Conservation (phyloP, 371 early-diverging fungal genomes). For the Mucor mucedo region DNA sequence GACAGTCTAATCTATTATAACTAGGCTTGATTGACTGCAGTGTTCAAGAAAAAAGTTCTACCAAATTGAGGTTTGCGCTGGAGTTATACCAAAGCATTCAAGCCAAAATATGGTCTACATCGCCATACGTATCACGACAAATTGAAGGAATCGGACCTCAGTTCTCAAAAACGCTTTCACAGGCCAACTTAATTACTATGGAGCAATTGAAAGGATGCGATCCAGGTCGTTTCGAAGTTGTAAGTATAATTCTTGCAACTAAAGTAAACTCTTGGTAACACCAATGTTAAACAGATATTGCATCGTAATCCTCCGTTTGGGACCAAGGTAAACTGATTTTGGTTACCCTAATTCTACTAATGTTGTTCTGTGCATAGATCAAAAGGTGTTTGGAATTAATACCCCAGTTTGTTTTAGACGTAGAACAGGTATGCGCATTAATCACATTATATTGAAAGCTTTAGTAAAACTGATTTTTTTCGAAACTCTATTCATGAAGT, state of each 20-base stretch:
- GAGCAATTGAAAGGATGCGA: constrained; percentile 42
- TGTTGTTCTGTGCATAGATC: neutral
- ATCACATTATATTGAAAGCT: neutral
- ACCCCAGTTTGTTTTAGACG: constrained; percentile 12
- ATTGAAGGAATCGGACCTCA: constrained; percentile 49
- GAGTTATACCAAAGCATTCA: constrained; percentile 46
- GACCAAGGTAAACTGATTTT: constrained; percentile 33
- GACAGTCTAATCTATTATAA: neutral
- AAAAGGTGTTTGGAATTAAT: constrained; percentile 13
- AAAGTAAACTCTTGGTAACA: too few relatives aligned
- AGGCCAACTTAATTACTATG: constrained; percentile 42
- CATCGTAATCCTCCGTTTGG: constrained; percentile 61
- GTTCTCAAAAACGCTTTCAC: constrained; percentile 32
- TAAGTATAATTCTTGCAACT: constrained; percentile 7
- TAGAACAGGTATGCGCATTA: constrained; percentile 16
- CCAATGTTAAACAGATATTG: constrained; percentile 24
- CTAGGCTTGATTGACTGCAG: constrained; percentile 50
- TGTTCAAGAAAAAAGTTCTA: constrained; percentile 28
- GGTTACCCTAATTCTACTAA: too few relatives aligned
- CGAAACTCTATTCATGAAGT: neutral
- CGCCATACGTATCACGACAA: constrained; percentile 44
- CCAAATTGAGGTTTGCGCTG: constrained; percentile 35
- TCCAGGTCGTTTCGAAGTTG: constrained; percentile 50
- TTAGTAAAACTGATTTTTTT: neutral
- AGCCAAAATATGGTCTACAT: constrained; percentile 48